A percentile compares a stretch with the other conserved stretches of the same genome.
Evolutionary conservation across 2,329 filamentous ascomycete species (phyloP).

Genomic region (Byssochlamys sp.): DNA sequence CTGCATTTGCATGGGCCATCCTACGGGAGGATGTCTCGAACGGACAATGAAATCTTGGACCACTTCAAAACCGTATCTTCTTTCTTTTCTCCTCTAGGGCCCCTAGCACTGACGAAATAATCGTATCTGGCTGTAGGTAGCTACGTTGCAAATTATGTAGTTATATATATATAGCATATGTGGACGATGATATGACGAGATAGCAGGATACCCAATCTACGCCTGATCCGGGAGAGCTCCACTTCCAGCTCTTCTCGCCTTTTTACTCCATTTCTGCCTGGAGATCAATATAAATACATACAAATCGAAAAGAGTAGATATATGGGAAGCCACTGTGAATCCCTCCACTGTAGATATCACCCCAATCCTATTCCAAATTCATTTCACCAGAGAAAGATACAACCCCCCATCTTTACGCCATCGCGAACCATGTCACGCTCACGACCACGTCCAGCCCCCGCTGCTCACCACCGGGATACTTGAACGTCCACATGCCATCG

Average conservation of each 20-base stretch:
- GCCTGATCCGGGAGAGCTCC: neutral
- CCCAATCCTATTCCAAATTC: neutral
- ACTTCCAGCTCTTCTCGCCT: neutral
- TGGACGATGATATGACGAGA: neutral
- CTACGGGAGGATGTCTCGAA: neutral
- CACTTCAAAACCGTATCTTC: neutral
- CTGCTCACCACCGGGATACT: constrained; percentile 39
- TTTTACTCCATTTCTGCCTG: neutral
- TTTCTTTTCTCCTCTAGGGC: neutral
- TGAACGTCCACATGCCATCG: constrained; percentile 46
- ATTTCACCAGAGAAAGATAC: neutral
- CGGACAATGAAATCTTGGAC: neutral
- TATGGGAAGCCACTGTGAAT: neutral
- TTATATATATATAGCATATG: neutral
- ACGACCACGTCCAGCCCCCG: constrained; percentile 41
- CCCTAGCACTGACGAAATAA: neutral
- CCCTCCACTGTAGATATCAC: neutral
- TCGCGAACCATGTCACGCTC: constrained; percentile 40
- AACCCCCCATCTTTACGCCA: constrained; percentile 13
- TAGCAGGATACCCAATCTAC: neutral
- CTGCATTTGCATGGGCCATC: neutral
- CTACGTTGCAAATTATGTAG: neutral
- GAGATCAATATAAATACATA: neutral
- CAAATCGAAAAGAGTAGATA: neutral
- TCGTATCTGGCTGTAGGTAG: neutral